Evolutionary conservation across 176 grass and related monocot species (phyloP).

Genomic region (Lolium rigidum): DNA sequence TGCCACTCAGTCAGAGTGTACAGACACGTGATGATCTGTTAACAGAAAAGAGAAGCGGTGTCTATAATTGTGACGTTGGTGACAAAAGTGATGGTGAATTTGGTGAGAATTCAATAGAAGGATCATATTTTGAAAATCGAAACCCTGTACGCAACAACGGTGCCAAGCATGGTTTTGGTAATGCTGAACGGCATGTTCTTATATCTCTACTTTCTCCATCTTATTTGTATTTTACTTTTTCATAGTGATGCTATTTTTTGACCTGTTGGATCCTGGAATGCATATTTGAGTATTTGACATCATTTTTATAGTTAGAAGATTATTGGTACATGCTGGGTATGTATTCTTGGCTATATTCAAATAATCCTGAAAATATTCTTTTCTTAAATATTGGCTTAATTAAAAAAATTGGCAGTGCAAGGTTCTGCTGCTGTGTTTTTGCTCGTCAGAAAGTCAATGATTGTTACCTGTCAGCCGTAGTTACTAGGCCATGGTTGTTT

Average conservation of each 20-base stretch:
- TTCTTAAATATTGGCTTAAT: conserved; percentile 34
- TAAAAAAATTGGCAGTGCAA: background rate
- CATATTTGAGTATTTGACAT: conserved; percentile 36
- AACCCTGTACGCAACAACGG: conserved; percentile 26
- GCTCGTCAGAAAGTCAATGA: background rate
- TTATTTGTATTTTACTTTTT: conserved; percentile 22
- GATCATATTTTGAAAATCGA: conserved; percentile 39
- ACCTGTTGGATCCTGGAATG: background rate
- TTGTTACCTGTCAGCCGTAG: background rate
- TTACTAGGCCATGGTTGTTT: conserved; percentile 27
- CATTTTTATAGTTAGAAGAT: background rate
- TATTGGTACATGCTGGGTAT: conserved; percentile 5
- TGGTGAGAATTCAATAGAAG: conserved; percentile 42
- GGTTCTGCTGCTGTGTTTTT: background rate
- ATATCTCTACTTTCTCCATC: conserved; percentile 38
- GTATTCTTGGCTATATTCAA: conserved; percentile 9
- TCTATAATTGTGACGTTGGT: conserved; percentile 26
- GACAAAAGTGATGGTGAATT: conserved; percentile 39
- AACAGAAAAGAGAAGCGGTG: conserved; percentile 5
- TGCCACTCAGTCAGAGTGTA: conserved; percentile 27
- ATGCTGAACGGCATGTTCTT: conserved; percentile 60
- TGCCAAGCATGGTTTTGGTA: conserved; percentile 61
- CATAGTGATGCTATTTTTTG: conserved; percentile 4
- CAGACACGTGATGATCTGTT: conserved; percentile 29
- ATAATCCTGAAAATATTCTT: conserved; percentile 1